phyloP scores from a whole-genome alignment of 805 yeast species.

The Deakozyma indianensis region DNA sequence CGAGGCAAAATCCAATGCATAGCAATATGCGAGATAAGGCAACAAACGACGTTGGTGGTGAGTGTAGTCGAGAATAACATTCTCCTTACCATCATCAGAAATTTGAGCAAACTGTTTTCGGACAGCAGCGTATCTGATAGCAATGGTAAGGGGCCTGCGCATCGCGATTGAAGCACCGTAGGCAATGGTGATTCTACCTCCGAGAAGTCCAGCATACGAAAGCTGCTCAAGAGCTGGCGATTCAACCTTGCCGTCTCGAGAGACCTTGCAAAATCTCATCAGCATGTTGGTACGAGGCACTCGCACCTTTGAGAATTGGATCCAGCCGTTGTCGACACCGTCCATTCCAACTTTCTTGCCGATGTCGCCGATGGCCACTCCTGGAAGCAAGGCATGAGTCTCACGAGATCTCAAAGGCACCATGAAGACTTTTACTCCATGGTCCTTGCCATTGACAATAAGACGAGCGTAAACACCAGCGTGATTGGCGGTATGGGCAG shows the following conservation, averaged over 20 bases:
- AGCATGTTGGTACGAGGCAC: slow-evolving; percentile 79
- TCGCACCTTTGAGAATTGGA: slow-evolving; percentile 70
- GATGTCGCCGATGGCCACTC: slow-evolving; percentile 77
- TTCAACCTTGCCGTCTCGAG: slow-evolving; percentile 52
- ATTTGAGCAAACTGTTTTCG: slow-evolving; percentile 66
- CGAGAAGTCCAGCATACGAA: slow-evolving; percentile 73
- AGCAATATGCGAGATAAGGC: slow-evolving; percentile 71
- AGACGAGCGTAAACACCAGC: slow-evolving; percentile 74
- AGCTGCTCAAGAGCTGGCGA: slow-evolving; percentile 80
- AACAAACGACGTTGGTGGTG: slow-evolving; percentile 77
- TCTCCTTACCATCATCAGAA: slow-evolving; percentile 41
- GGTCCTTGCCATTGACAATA: slow-evolving; percentile 67
- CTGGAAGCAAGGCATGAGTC: slow-evolving; percentile 56
- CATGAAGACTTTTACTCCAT: slow-evolving; percentile 85
- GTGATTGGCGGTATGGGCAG: slow-evolving; percentile 89
- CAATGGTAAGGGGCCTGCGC: slow-evolving; percentile 69
- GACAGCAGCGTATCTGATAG: slow-evolving; percentile 77
- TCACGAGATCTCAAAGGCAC: slow-evolving; percentile 74
- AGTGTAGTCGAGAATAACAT: slow-evolving; percentile 57
- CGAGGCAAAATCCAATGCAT: slow-evolving; percentile 62
- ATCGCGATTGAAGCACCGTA: slow-evolving; percentile 70
- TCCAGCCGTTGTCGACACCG: slow-evolving; percentile 95
- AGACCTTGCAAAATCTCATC: slow-evolving; percentile 62
- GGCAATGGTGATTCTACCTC: slow-evolving; percentile 86
- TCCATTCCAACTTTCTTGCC: slow-evolving; percentile 95